Evolutionary conservation across 208 protist species (phyloP).

Genomic region (Polymyxa betae): DNA sequence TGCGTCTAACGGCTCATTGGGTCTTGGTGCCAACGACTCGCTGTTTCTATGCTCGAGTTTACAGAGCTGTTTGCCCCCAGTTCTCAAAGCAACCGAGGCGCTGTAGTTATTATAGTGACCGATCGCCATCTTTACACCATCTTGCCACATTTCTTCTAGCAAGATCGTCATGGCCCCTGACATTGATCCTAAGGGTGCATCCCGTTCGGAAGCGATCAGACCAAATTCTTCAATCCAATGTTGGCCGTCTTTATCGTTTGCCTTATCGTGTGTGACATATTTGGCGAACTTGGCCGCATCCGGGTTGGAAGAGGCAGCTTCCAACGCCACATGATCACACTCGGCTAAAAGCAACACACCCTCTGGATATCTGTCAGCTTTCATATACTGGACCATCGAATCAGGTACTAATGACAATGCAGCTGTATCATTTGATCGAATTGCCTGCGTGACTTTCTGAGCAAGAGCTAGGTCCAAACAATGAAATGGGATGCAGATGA

Average conservation of each 20-base stretch:
- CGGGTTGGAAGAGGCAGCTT: background rate
- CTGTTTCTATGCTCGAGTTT: background rate
- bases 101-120: constrained; percentile 7
- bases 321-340: background rate
- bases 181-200: background rate
- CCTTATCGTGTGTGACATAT: background rate
- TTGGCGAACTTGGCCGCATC: background rate
- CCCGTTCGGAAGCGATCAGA: background rate
- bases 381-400: background rate
- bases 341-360: background rate
- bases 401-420: background rate
- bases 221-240: background rate
- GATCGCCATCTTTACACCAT: background rate
- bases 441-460: background rate
- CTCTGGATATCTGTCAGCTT: background rate
- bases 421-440: background rate
- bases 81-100: background rate
- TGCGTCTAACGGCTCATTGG: background rate
- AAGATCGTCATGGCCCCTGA: background rate
- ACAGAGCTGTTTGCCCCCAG: background rate
- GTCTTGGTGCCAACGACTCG: background rate
- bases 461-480: background rate
- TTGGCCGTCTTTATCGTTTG: background rate
- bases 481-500: background rate
- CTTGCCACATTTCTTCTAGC: background rate